A percentile compares a stretch with the other conserved stretches of the same genome.
phyloP scores from a whole-genome alignment of 2,329 filamentous ascomycete genomes.

The Phaeosphaeriaceae sp. region DNA sequence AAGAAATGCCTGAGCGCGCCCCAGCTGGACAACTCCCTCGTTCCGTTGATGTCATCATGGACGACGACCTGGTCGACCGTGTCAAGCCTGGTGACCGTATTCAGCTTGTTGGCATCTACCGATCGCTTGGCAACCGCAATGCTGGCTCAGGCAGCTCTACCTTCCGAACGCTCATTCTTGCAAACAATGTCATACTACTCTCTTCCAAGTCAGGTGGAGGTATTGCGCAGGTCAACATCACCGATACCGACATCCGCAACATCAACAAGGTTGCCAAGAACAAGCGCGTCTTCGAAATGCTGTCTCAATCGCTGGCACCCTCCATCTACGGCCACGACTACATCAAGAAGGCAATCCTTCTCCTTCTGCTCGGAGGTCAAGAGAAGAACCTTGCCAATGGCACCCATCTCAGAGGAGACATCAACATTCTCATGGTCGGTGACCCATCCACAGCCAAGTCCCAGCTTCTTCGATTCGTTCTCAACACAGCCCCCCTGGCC shows the following conservation, averaged over 20 bases:
- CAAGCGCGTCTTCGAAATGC: slow-evolving; percentile 87
- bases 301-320: slow-evolving; percentile 92
- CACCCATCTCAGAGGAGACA: slow-evolving; percentile 96
- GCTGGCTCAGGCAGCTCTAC: slow-evolving; percentile 88
- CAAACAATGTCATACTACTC: slow-evolving; percentile 92
- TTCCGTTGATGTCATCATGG: slow-evolving; percentile 93
- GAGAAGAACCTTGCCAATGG: slow-evolving; percentile 99
- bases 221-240: slow-evolving; percentile 89
- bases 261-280: slow-evolving; percentile 98
- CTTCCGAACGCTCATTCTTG: slow-evolving; percentile 92
- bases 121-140: slow-evolving; percentile 93
- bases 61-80: slow-evolving; percentile 93
- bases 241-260: slow-evolving; percentile 95
- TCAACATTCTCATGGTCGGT: slow-evolving; percentile 99
- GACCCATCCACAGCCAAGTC: slow-evolving; percentile 98
- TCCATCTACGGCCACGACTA: slow-evolving; percentile 97
- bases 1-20: slow-evolving; percentile 98
- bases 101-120: slow-evolving; percentile 94
- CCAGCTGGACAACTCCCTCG: slow-evolving; percentile 94
- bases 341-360: slow-evolving; percentile 95
- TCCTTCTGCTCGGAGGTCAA: slow-evolving; percentile 94
- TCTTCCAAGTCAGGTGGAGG: slow-evolving; percentile 96
- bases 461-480: slow-evolving; percentile 93
- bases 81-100: slow-evolving; percentile 96
- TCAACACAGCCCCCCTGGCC: slow-evolving; percentile 94